A percentile compares a stretch with the other conserved stretches of the same genome.
phyloP scores from a whole-genome alignment of 768 basidiomycete species.

The Dendrothele bispora region DNA sequence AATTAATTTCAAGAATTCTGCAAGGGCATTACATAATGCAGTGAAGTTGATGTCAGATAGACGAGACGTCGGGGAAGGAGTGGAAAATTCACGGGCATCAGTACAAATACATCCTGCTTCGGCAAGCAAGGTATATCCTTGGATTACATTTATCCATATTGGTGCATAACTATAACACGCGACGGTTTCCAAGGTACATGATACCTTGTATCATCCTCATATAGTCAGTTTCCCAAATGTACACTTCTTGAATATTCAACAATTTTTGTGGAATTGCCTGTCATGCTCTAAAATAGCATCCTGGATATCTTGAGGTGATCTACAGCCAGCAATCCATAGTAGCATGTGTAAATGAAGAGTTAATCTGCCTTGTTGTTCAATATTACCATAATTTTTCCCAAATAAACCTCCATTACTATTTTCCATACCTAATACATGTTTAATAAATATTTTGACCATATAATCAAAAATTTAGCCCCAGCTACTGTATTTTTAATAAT shows the following conservation, averaged over 20 bases:
- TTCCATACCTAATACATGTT: conserved; percentile 5
- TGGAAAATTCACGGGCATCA: too few species aligned
- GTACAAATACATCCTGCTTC: too few species aligned
- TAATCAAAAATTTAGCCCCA: conserved; percentile 18
- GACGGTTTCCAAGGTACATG: too few species aligned
- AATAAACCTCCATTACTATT: conserved; percentile 7
- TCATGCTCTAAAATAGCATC: conserved; percentile 21
- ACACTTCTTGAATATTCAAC: conserved; percentile 28
- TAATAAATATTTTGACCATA: conserved; percentile 13
- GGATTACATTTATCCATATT: too few species aligned
- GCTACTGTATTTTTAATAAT: conserved; percentile 9
- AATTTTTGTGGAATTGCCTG: conserved; percentile 21
- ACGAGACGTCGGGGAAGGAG: too few species aligned
- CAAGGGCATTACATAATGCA: background rate
- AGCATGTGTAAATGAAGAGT: too few species aligned
- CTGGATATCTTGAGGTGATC: conserved; percentile 31
- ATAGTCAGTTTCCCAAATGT: too few species aligned
- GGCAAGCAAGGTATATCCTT: too few species aligned
- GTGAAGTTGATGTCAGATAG: too few species aligned
- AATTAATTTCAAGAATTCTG: background rate
- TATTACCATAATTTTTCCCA: conserved; percentile 21
- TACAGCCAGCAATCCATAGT: conserved; percentile 30
- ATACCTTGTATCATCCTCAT: too few species aligned
- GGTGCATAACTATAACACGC: too few species aligned
- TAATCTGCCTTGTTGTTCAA: conserved; percentile 19